phyloP scores from a whole-genome alignment of 2,329 filamentous ascomycete genomes.

The Aspergillus clavatus region DNA sequence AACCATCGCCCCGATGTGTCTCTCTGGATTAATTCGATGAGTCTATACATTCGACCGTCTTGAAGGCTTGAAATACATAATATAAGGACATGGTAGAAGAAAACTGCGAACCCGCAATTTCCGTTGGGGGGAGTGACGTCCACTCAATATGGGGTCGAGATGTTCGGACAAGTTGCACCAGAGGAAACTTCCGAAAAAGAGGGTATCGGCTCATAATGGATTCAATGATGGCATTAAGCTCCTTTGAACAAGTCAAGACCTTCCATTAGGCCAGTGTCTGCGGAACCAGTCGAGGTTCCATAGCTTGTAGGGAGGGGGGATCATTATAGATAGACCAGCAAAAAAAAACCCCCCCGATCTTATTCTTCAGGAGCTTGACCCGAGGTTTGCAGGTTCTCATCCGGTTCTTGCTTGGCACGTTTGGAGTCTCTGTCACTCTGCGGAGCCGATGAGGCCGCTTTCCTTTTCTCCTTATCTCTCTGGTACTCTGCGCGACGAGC shows the following conservation, averaged over 20 bases:
- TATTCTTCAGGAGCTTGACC: conserved; percentile 7
- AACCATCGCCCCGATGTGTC: background rate
- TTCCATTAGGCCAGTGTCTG: no score
- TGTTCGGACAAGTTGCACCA: no score
- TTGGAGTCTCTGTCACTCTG: conserved; percentile 40
- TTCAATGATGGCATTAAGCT: no score
- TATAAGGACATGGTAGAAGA: background rate
- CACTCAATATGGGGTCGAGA: background rate
- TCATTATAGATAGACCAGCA: no score
- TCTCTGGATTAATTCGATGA: background rate
- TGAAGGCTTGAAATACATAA: background rate
- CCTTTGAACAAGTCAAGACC: no score
- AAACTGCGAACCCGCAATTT: background rate
- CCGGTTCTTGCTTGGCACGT: conserved; percentile 29
- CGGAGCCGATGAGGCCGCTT: conserved; percentile 32
- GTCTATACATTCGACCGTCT: background rate
- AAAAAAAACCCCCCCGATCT: background rate
- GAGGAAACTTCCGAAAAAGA: no score
- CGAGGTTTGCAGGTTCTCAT: conserved; percentile 11
- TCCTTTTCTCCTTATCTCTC: conserved; percentile 48
- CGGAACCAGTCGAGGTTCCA: background rate
- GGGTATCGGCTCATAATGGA: no score
- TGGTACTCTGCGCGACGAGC: conserved; percentile 44
- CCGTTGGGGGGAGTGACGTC: background rate
- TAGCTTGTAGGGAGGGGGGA: background rate